Percentiles rank a stretch among this genome's conserved stretches.
Conservation (phyloP, 352 stramenopile genomes). For the Phytophthora hybrid region DNA sequence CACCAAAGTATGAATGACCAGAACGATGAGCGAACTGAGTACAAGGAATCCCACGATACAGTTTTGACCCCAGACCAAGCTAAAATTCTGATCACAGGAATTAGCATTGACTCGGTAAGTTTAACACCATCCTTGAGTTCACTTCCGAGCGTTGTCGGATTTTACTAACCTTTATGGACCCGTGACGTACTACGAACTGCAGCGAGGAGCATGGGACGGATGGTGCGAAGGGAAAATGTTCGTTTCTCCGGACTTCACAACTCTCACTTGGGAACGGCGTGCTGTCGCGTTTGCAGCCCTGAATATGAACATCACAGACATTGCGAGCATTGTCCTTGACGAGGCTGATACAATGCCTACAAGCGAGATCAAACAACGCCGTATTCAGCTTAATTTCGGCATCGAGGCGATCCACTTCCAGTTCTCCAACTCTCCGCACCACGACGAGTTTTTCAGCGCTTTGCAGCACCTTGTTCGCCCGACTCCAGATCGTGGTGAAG, state of each 20-base stretch:
- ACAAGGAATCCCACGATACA: background rate
- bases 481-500: background rate
- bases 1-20: background rate
- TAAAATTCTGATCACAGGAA: constrained; percentile 18
- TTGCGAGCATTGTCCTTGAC: constrained; percentile 24
- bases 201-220: constrained; percentile 37
- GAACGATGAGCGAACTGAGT: background rate
- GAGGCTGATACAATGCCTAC: background rate
- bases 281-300: constrained; percentile 25
- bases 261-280: constrained; percentile 33
- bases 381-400: constrained; percentile 25
- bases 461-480: constrained; percentile 24
- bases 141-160: background rate
- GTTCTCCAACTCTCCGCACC: constrained; percentile 14
- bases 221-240: constrained; percentile 39
- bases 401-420: constrained; percentile 27
- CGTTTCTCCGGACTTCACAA: constrained; percentile 20
- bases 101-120: constrained; percentile 33
- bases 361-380: constrained; percentile 3
- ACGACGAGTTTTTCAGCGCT: constrained; percentile 28
- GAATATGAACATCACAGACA: constrained; percentile 34
- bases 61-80: constrained; percentile 13
- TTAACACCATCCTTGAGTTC: background rate
- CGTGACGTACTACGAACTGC: background rate
- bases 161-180: background rate